Percentiles rank a stretch among this genome's conserved stretches.
Evolutionary conservation across 2,329 filamentous ascomycete genomes (phyloP).

Genomic region (Apiospora saccharicola): DNA sequence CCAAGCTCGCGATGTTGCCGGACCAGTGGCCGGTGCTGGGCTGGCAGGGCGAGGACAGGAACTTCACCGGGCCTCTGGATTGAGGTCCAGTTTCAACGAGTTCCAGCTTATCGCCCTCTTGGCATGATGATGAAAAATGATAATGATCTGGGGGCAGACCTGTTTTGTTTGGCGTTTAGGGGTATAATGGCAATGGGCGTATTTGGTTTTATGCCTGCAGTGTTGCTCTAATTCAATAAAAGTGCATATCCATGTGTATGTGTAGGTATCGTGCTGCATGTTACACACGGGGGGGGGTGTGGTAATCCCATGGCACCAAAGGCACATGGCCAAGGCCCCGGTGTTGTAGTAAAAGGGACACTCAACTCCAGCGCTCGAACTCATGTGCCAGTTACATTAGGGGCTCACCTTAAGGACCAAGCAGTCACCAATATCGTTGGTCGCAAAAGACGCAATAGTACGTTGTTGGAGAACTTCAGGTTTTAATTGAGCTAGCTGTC

Average conservation of each 20-base stretch:
- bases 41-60: constrained; percentile 53
- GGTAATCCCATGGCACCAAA: accelerated
- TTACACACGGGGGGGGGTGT: background rate
- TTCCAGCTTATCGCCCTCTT: background rate
- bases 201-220: background rate
- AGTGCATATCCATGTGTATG: too few relatives aligned
- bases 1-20: constrained; percentile 64
- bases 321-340: background rate
- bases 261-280: background rate
- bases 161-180: background rate
- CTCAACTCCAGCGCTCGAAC: background rate
- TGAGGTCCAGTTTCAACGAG: background rate
- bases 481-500: background rate
- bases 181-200: background rate
- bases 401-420: background rate
- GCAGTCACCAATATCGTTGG: background rate
- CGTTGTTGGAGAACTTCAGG: background rate
- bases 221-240: too few relatives aligned
- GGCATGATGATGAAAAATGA: background rate
- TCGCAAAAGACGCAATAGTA: background rate
- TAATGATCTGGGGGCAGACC: background rate
- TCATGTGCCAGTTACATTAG: background rate
- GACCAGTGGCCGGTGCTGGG: constrained; percentile 67
- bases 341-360: background rate
- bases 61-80: constrained; percentile 35